These are phyloP conservation scores for Leccinum proliferum DNA, from an alignment of 1,284 basidiomycete species.

Conservation along the genomic window DNA sequence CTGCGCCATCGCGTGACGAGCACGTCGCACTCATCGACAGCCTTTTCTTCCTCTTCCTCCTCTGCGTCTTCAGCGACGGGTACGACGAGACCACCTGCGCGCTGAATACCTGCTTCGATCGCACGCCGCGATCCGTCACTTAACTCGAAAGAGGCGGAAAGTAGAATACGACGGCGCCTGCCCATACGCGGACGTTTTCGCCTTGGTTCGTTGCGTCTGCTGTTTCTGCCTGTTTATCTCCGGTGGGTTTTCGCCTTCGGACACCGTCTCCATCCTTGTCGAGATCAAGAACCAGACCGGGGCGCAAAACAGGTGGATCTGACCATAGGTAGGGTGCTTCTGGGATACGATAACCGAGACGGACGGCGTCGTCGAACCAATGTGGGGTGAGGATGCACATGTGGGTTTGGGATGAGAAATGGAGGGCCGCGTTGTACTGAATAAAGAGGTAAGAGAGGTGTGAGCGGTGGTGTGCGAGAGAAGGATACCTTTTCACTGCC, in stretches of 20 bases:
- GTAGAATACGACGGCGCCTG: constrained; percentile 50
- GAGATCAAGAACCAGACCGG: constrained; percentile 14
- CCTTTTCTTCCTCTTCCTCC: constrained; percentile 34
- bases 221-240: constrained; percentile 2
- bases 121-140: constrained; percentile 42
- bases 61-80: constrained; percentile 31
- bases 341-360: constrained; percentile 53
- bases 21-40: constrained; percentile 54
- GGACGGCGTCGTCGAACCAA: constrained; percentile 80
- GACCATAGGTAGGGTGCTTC: constrained; percentile 72
- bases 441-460: background rate
- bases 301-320: constrained; percentile 46
- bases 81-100: constrained; percentile 53
- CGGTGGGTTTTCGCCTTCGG: constrained; percentile 13
- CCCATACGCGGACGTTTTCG: constrained; percentile 37
- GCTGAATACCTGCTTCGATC: constrained; percentile 51
- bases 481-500: constrained; percentile 40
- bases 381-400: constrained; percentile 70
- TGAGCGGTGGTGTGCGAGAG: background rate
- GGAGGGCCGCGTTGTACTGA: constrained; percentile 55
- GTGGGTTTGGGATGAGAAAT: constrained; percentile 46
- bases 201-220: constrained; percentile 6
- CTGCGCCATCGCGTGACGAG: constrained; percentile 64
- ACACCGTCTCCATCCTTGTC: constrained; percentile 17
- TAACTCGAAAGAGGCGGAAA: constrained; percentile 53